Base-by-base conservation (phyloP, 495 filamentous ascomycete genomes). In the Xylaria longipes region DNA sequence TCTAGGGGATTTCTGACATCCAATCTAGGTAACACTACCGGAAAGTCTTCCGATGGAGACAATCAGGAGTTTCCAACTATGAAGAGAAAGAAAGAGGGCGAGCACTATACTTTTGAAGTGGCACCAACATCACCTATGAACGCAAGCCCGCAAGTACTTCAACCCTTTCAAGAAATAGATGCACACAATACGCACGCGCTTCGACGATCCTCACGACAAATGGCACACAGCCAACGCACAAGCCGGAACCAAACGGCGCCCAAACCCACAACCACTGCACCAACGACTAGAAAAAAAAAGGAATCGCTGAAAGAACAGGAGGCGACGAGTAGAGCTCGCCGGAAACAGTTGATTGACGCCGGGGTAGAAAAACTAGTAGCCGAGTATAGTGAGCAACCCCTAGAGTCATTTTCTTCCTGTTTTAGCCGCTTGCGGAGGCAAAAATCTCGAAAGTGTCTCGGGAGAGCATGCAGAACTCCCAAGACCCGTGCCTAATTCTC, bases 311-410 rank as follows among this genome's bases (percentile, higher is more conserved):
- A 1, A 27, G 33, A 43, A 43, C 22, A 62, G 22, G 37, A 14
- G 8, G 39, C 62, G n/a, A 5, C 15, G 15, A 15, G 6, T 8
- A 33, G 41, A 33, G 14, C 62, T 65, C 62, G 41, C 15, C 22
- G 22, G 41, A 35, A 52, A 25, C n/a, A 31, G 17, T 17, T 3
- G 45, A 37, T 66, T 1, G 31, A 66, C 11, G 20, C 45, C 29
- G 43, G 8, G n/a, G 9, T 66, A 20, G 33, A 43, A 25, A 66
- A 52, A 52, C 25, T 35, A 52, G 15, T 3, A 7, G 45, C 11
- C 8, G 64, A 72, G 52, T 41, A 50, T 46, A 67, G 35, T 37
- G 35, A 37, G 35, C n/a, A n/a, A n/a, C n/a, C n/a, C n/a, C n/a
- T n/a, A n/a, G n/a, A n/a, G n/a, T n/a, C n/a, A n/a, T n/a, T 37